Percentiles rank a stretch among this genome's conserved stretches.
Conservation (phyloP, 2,329 filamentous ascomycete genomes). For the Ascochyta clinopodiicola region DNA sequence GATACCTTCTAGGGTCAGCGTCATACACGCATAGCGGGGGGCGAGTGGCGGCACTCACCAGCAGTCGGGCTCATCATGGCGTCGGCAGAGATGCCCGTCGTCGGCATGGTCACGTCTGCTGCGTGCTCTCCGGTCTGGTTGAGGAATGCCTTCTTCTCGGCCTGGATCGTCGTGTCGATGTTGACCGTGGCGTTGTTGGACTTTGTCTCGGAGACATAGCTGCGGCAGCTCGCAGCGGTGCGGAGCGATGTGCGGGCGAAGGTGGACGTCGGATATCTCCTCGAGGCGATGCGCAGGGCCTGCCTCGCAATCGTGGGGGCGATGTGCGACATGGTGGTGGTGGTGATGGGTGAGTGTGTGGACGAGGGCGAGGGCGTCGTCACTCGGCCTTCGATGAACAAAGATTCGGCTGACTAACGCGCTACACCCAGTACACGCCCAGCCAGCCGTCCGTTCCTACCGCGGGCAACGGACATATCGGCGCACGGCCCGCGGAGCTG, state of each 20-base stretch:
- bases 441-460: background rate
- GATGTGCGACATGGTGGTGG: slow-evolving; percentile 52
- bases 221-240: slow-evolving; percentile 58
- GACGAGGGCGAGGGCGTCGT: too few relatives aligned
- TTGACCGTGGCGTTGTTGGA: slow-evolving; percentile 80
- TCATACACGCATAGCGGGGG: slow-evolving; percentile 6
- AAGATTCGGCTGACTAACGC: background rate
- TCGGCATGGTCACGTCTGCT: slow-evolving; percentile 65
- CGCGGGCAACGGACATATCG: slow-evolving; percentile 8
- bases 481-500: background rate
- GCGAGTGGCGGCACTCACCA: slow-evolving; percentile 49
- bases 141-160: slow-evolving; percentile 82
- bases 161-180: slow-evolving; percentile 81
- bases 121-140: slow-evolving; percentile 62
- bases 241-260: slow-evolving; percentile 51
- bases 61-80: slow-evolving; percentile 83
- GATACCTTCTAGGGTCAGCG: slow-evolving; percentile 62
- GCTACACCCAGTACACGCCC: background rate
- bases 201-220: slow-evolving; percentile 86
- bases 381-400: too few relatives aligned
- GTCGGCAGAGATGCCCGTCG: slow-evolving; percentile 65
- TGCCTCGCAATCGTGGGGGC: slow-evolving; percentile 76
- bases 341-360: slow-evolving; percentile 7
- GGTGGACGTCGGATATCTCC: slow-evolving; percentile 54
- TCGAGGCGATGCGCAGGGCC: slow-evolving; percentile 67